phyloP scores from a whole-genome alignment of 2,329 filamentous ascomycete species.

The Aspergillus sp. region DNA sequence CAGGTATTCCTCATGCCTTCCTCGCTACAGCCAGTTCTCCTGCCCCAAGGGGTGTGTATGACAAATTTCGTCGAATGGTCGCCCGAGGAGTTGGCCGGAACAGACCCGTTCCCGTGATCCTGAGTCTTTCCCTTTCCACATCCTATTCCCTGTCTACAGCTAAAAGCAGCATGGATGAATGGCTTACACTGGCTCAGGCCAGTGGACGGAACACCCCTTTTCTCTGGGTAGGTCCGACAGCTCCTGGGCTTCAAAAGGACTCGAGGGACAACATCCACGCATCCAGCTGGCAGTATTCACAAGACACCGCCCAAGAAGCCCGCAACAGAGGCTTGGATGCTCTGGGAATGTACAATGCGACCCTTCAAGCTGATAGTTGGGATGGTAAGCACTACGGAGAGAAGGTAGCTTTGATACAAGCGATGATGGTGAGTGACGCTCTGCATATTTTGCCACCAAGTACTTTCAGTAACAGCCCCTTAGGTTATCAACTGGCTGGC shows the following conservation, averaged over 20 bases:
- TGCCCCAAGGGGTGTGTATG: conserved; percentile 27
- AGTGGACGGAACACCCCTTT: conserved; percentile 44
- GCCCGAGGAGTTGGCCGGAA: conserved; percentile 33
- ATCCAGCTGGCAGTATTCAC: conserved; percentile 43
- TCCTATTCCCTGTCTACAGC: conserved; percentile 33
- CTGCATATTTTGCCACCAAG: conserved; percentile 6
- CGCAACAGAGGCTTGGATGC: conserved; percentile 41
- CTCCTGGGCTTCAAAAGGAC: conserved; percentile 39
- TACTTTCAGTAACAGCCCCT: conserved; percentile 5
- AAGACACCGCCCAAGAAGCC: conserved; percentile 37
- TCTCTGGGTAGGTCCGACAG: conserved; percentile 46
- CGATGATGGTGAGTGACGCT: conserved; percentile 43
- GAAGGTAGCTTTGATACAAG: conserved; percentile 45
- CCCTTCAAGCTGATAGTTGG: conserved; percentile 41
- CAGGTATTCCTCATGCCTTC: conserved; percentile 41
- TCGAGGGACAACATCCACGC: conserved; percentile 31
- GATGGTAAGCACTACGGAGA: conserved; percentile 44
- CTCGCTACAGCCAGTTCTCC: conserved; percentile 36
- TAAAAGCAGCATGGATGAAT: conserved; percentile 42
- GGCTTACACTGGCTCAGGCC: conserved; percentile 37
- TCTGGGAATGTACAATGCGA: conserved; percentile 48
- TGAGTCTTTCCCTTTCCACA: conserved; percentile 39
- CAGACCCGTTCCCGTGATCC: conserved; percentile 44
- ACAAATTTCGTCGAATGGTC: conserved; percentile 35
- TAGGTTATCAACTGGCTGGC: conserved; percentile 29